Base-by-base conservation (phyloP, 306 rosid genomes). In the Pyrus betulifolia region DNA sequence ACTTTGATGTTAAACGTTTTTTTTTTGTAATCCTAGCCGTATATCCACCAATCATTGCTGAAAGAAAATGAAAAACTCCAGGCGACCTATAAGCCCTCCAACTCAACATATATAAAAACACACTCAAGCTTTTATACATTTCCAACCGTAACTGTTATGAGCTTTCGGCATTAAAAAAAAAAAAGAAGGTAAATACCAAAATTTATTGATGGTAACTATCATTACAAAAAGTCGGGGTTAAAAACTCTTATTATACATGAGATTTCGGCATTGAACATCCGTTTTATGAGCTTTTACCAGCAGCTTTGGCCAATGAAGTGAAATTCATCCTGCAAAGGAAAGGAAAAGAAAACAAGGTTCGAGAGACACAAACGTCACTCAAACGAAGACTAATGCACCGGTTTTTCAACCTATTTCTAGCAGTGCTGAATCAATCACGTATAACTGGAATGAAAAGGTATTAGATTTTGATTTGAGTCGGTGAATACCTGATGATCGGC, bases 281-380 rank as follows among this genome's bases (percentile, higher is more conserved):
- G 55, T 63, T 68, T 69, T 76, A 88, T 35, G 90, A 85, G 85
- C 93, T 81, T 79, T 87, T 86, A 67, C 89, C 89, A 51, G 89
- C 76, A 71, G 88, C 87, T 87, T 88, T 92, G 52, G 86, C 89
- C 80, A 95, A 68, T 54, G 99, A 90, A 70, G 97, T 92, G 83
- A 95, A 88, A 83, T 83, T 92, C 80, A 95, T 72, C 96, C 99
- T 95, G 91, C 78, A 84, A 76, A 62, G 23, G 51, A 25, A 59
- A 70, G 76, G 60, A 44, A 49, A 28, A n/a, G 55, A 69, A 68
- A 64, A 64, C 17, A 3, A 80, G 52, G 69, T 27, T 72, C 65
- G 75, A 75, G 67, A 69, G 67, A 69, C 72, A 82, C 17, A 33
- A 64, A 70, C 31, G 31, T 17, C 49, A 62, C 57, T 62, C 31